A percentile compares a stretch with the other conserved stretches of the same genome.
phyloP scores from a whole-genome alignment of 129 eudicot genomes.

The Flaveria robusta region DNA sequence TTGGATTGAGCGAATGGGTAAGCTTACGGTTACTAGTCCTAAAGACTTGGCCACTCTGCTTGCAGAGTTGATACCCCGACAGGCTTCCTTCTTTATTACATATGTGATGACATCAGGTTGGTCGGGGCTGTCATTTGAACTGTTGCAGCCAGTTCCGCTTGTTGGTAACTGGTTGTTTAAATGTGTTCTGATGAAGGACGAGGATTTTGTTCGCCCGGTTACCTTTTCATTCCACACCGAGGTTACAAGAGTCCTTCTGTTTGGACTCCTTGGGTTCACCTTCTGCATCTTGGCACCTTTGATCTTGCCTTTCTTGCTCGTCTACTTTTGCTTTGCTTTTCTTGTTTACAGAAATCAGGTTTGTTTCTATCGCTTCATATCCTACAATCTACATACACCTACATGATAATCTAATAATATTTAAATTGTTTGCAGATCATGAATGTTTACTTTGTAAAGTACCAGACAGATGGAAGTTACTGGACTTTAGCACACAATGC shows the following conservation, averaged over 20 bases:
- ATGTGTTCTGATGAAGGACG: constrained; percentile 54
- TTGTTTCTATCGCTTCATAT: background rate
- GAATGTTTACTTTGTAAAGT: constrained; percentile 72
- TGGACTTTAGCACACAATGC: constrained; percentile 88
- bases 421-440: constrained; percentile 56
- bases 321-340: constrained; percentile 82
- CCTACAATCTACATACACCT: background rate
- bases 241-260: constrained; percentile 77
- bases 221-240: constrained; percentile 92
- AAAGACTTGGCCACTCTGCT: constrained; percentile 59
- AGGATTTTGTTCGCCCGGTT: constrained; percentile 46
- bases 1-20: constrained; percentile 56
- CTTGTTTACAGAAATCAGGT: constrained; percentile 94
- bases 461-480: constrained; percentile 84
- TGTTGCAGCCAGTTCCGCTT: constrained; percentile 77
- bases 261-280: constrained; percentile 88
- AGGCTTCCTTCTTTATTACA: constrained; percentile 86
- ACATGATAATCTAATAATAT: constrained; percentile 7
- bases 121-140: constrained; percentile 82
- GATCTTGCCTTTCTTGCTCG: constrained; percentile 77
- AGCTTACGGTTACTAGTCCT: constrained; percentile 49
- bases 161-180: constrained; percentile 62
- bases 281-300: constrained; percentile 80
- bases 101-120: constrained; percentile 95
- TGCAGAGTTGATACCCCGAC: constrained; percentile 72